Evolutionary conservation across 1,139 yeast species (phyloP).

Genomic region (Entelexis sorbosivorans): DNA sequence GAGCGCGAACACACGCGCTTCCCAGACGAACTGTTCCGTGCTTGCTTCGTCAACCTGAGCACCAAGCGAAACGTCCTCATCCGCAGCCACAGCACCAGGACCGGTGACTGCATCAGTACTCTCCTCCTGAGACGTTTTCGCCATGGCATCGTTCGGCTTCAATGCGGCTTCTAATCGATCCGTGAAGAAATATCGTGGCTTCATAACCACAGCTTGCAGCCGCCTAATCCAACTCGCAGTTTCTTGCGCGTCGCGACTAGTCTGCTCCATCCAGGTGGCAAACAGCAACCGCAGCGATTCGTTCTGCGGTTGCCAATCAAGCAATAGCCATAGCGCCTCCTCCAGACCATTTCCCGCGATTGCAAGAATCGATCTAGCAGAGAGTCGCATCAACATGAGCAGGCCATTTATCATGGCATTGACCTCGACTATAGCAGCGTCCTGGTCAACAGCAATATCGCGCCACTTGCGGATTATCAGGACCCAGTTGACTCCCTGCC

Average conservation of each 20-base stretch:
- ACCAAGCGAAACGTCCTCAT: slow-evolving; percentile 46
- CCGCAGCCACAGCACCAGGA: slow-evolving; percentile 24
- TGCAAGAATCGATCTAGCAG: slow-evolving; percentile 28
- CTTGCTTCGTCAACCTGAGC: slow-evolving; percentile 39
- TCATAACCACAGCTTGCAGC: slow-evolving; percentile 30
- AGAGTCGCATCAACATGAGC: slow-evolving; percentile 31
- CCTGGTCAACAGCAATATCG: slow-evolving; percentile 4
- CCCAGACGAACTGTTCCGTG: slow-evolving; percentile 59
- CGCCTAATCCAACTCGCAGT: slow-evolving; percentile 30
- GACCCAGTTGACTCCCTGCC: slow-evolving; percentile 25
- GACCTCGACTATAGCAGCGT: slow-evolving; percentile 20
- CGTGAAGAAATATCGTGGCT: slow-evolving; percentile 26
- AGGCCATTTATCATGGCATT: slow-evolving; percentile 32
- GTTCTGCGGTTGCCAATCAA: slow-evolving; percentile 28
- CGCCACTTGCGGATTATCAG: slow-evolving; percentile 27
- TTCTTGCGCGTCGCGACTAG: slow-evolving; percentile 27
- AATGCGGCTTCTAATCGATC: neutral
- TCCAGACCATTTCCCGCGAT: slow-evolving; percentile 29
- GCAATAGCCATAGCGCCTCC: slow-evolving; percentile 33
- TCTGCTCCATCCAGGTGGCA: slow-evolving; percentile 32
- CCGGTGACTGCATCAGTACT: neutral
- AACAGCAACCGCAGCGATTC: slow-evolving; percentile 27
- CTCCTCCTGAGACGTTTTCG: neutral
- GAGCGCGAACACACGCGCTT: slow-evolving; percentile 52
- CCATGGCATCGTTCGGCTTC: neutral